Evolutionary conservation across 1,284 basidiomycete species (phyloP), one percentile per base, ranked within the genome.

Genomic region (Takashimella tepidaria): DNA sequence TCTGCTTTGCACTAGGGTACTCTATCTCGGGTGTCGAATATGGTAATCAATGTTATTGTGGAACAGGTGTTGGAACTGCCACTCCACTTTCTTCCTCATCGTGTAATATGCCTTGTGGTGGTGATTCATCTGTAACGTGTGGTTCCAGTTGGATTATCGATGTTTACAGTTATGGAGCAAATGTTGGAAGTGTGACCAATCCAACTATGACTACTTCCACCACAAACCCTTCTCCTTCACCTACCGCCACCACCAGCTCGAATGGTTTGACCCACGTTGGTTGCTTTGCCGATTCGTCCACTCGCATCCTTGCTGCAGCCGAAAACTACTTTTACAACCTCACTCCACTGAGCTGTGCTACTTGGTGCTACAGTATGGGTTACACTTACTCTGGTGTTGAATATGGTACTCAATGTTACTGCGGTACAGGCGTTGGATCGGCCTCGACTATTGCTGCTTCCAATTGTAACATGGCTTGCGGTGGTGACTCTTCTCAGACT

Each of bases 41-140:
- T 45, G 58, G 46, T 13, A 48, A 20, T n/a, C 54, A 66, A 47
- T 64, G 62, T 49, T 60, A 50, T 42, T 61, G 59, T 46, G 60
- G 55, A 23, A 44, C 26, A 51, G 50, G 19, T 10, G 21, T 46
- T 24, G n/a, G n/a, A n/a, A n/a, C n/a, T n/a, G 5, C 45, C 16
- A 8, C 31, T 37, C 25, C 47, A 26, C 31, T 41, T 6, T 42
- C 57, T 4, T 54, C 55, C 3, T 22, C 44, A n/a, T 20, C 40
- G 3, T 69, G 68, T 53, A 58, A 57, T 55, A 66, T 67, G 52
- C 31, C 61, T 24, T 69, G 67, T 52, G 49, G 58, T 5, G 67
- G 69, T 22, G 52, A 62, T 51, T 43, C 58, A 19, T 58, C 47
- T 21, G 31, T 53, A 25, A 59, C 52, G 43, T 68, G 67, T 49